A percentile compares a stretch with the other conserved stretches of the same genome.
phyloP scores from a whole-genome alignment of 2,329 filamentous ascomycete genomes.

The Fusarium bulbicola region DNA sequence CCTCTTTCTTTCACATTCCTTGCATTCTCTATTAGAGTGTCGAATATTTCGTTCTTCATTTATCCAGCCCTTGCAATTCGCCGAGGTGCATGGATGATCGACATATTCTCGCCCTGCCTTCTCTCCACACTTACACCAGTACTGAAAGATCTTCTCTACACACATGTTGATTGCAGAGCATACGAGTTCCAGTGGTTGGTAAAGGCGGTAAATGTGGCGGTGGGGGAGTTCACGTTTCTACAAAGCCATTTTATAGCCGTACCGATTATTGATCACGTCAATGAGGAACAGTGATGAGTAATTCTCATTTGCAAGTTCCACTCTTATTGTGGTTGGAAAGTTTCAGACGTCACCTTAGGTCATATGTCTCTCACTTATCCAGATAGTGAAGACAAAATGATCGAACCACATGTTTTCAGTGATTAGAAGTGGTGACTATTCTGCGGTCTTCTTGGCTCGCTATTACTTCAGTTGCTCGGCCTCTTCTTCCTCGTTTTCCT shows the following conservation, averaged over 20 bases:
- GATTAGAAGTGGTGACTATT: no score
- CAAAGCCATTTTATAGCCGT: background rate
- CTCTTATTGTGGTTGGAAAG: background rate
- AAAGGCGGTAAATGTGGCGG: fast-evolving
- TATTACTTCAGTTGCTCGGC: no score
- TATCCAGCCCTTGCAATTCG: background rate
- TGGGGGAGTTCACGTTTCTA: background rate
- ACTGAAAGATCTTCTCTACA: background rate
- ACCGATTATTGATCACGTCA: fast-evolving
- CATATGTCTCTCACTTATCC: no score
- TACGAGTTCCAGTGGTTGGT: fast-evolving
- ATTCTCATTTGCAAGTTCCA: fast-evolving
- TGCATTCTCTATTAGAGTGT: background rate
- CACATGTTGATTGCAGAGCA: background rate
- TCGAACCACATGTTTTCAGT: fast-evolving
- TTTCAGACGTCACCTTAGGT: no score
- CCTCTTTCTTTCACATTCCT: background rate
- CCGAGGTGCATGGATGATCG: background rate
- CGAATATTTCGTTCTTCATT: background rate
- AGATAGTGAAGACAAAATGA: no score
- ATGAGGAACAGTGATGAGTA: no score
- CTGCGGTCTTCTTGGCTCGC: no score
- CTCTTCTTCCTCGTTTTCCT: no score
- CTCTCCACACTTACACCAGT: background rate
- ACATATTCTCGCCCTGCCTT: background rate